phyloP scores from a whole-genome alignment of 164 flowering plant species.

The Nymphaea colorata region DNA sequence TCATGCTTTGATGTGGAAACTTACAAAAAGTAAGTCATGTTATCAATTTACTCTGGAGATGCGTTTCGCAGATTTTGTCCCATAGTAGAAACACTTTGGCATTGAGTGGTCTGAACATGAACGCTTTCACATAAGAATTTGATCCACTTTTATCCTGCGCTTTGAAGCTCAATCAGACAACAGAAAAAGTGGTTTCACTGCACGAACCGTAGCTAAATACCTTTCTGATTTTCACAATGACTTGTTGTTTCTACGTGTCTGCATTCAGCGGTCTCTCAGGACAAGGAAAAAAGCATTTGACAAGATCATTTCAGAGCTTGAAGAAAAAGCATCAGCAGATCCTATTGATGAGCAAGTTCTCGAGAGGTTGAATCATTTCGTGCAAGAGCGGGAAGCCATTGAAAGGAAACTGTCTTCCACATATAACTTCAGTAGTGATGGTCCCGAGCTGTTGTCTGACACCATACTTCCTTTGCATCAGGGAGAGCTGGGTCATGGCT shows the following conservation, averaged over 20 bases:
- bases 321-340: constrained; percentile 43
- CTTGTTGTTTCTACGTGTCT: not conserved
- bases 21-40: no score
- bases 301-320: constrained; percentile 49
- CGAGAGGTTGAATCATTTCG: constrained; percentile 35
- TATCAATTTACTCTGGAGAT: no score
- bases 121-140: not conserved
- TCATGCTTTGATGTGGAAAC: no score
- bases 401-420: constrained; percentile 71
- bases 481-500: constrained; percentile 31
- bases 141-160: not conserved
- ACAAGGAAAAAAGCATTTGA: constrained; percentile 43
- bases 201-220: not conserved
- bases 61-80: no score
- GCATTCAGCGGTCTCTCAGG: constrained; percentile 52
- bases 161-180: no score
- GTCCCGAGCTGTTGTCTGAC: constrained; percentile 8
- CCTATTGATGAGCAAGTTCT: constrained; percentile 30
- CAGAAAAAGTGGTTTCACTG: not conserved
- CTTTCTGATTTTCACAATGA: not conserved
- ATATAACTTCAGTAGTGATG: constrained; percentile 75
- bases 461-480: constrained; percentile 43
- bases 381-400: constrained; percentile 42
- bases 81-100: no score
- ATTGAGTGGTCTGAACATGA: not conserved